Percentiles rank a stretch among this genome's conserved stretches.
These are phyloP conservation scores for Gymnopus androsaceus DNA, from an alignment of 1,284 basidiomycete genomes.

Conservation along the genomic window DNA sequence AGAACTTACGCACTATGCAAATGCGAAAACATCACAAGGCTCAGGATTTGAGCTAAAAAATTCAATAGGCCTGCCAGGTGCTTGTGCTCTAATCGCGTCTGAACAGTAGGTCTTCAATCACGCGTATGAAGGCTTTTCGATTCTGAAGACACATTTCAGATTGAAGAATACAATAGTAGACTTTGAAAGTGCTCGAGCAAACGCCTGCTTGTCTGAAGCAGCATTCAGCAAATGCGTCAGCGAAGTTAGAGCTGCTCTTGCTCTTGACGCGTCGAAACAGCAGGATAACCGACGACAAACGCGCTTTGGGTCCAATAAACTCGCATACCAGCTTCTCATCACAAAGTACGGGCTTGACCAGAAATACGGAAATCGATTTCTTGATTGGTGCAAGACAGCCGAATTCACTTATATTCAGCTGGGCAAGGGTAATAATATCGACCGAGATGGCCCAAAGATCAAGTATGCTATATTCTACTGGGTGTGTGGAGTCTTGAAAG, in stretches of 20 bases:
- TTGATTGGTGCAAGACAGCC: slow-evolving; percentile 14
- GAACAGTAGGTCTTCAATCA: slow-evolving; percentile 21
- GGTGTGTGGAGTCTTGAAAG: slow-evolving; percentile 23
- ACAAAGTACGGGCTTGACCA: neutral
- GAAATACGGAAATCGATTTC: neutral
- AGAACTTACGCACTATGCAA: slow-evolving; percentile 13
- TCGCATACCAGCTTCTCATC: slow-evolving; percentile 3
- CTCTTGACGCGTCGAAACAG: neutral
- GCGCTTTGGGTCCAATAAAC: neutral
- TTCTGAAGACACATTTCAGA: slow-evolving; percentile 14
- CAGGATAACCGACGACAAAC: neutral
- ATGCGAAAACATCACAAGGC: slow-evolving; percentile 24
- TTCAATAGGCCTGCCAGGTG: slow-evolving; percentile 23
- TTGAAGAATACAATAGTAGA: slow-evolving; percentile 27
- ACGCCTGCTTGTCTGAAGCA: slow-evolving; percentile 10
- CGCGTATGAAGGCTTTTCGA: neutral
- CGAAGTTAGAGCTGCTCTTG: slow-evolving; percentile 11
- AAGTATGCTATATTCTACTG: slow-evolving; percentile 27
- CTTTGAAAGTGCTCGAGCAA: slow-evolving; percentile 18
- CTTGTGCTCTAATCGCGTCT: slow-evolving; percentile 30
- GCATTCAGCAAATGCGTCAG: slow-evolving; percentile 10
- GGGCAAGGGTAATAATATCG: slow-evolving; percentile 7
- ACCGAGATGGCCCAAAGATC: slow-evolving; percentile 11
- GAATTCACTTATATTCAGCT: slow-evolving; percentile 15
- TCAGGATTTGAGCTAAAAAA: slow-evolving; percentile 25